phyloP scores from a whole-genome alignment of 2,329 filamentous ascomycete genomes.

The Pseudonectria foliicola region DNA sequence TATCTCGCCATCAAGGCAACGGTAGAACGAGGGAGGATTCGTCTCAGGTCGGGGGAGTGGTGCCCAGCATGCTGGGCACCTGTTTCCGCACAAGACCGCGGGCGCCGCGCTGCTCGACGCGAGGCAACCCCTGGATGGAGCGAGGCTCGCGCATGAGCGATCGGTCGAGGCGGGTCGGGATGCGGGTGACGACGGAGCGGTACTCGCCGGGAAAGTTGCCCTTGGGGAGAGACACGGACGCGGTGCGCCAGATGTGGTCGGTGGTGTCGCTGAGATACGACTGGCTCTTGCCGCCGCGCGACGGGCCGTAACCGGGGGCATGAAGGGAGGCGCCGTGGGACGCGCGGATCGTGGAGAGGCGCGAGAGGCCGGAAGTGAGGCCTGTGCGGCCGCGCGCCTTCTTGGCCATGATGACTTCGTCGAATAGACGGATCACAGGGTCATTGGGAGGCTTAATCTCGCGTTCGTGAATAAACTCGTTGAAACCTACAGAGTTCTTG shows the following conservation, averaged over 20 bases:
- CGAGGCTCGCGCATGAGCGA: conserved; percentile 87
- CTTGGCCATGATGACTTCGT: conserved; percentile 79
- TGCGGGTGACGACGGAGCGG: conserved; percentile 51
- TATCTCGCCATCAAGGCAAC: too few relatives aligned
- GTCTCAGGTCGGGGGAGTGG: conserved; percentile 31
- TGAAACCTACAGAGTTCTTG: conserved; percentile 43
- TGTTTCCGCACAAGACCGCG: conserved; percentile 49
- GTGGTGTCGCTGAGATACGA: conserved; percentile 64
- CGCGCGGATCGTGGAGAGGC: conserved; percentile 52
- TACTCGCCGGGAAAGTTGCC: conserved; percentile 59
- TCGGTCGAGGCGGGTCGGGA: conserved; percentile 78
- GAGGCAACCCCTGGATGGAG: conserved; percentile 80
- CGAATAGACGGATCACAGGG: conserved; percentile 67
- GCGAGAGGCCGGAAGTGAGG: conserved; percentile 57
- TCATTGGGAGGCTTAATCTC: conserved; percentile 58
- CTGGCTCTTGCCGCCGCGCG: conserved; percentile 35
- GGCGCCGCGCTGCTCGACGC: conserved; percentile 45
- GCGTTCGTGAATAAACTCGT: conserved; percentile 78
- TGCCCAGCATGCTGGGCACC: conserved; percentile 42
- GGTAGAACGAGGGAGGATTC: background rate
- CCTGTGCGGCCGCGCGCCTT: conserved; percentile 57
- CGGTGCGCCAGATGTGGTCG: conserved; percentile 74
- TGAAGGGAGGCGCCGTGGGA: conserved; percentile 44
- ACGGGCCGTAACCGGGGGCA: conserved; percentile 29
- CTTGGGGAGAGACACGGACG: conserved; percentile 52